Conservation (phyloP, 805 yeast species). For the Kuraishia hungarica region DNA sequence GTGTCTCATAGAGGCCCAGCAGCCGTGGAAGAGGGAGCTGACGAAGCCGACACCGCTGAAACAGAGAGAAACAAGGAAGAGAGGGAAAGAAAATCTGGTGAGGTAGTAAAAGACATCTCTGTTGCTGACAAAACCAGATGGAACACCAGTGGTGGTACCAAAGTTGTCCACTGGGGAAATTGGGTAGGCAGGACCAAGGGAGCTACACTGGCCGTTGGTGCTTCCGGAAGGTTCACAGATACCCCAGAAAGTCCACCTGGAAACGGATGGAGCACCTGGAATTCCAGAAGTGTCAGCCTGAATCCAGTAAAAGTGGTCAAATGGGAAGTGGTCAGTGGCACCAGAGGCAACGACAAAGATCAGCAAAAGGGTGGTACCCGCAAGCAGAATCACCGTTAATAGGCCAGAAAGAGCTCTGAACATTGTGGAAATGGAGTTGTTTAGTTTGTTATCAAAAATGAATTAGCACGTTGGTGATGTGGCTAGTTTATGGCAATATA, state of each 20-base stretch:
- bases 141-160: conserved; percentile 42
- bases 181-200: conserved; percentile 59
- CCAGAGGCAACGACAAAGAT: conserved; percentile 61
- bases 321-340: conserved; percentile 46
- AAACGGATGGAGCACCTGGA: conserved; percentile 32
- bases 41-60: conserved; percentile 58
- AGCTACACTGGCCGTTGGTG: conserved; percentile 24
- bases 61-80: conserved; percentile 49
- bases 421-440: neutral
- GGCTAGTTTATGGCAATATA: neutral
- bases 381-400: conserved; percentile 19
- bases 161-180: conserved; percentile 72
- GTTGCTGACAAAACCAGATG: conserved; percentile 40
- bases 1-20: conserved; percentile 46
- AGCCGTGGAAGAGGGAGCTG: conserved; percentile 43
- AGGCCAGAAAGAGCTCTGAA: neutral
- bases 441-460: neutral
- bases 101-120: conserved; percentile 55
- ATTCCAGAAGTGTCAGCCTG: conserved; percentile 58
- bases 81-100: conserved; percentile 59
- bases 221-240: conserved; percentile 37
- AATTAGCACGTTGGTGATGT: neutral
- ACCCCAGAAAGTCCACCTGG: conserved; percentile 88
- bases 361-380: conserved; percentile 39
- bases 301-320: conserved; percentile 62